Conservation (phyloP, 768 basidiomycete species). For the Leccinum longicurvipes region DNA sequence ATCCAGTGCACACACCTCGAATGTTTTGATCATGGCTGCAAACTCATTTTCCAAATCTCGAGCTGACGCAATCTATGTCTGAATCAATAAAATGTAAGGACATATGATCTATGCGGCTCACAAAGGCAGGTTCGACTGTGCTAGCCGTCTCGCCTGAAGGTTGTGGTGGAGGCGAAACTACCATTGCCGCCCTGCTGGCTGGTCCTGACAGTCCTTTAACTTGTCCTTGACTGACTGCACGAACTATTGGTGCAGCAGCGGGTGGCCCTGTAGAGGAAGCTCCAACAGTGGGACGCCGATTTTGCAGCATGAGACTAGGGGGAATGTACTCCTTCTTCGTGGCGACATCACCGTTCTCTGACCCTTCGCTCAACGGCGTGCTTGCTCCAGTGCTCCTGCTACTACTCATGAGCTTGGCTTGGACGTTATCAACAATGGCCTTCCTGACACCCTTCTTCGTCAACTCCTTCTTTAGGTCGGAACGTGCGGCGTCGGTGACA, state of each 20-base stretch:
- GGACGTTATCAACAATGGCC: conserved; percentile 77
- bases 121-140: conserved; percentile 66
- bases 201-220: conserved; percentile 52
- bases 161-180: conserved; percentile 40
- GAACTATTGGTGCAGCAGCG: conserved; percentile 33
- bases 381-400: conserved; percentile 41
- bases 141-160: conserved; percentile 38
- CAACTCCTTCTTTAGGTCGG: conserved; percentile 93
- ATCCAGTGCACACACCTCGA: conserved; percentile 55
- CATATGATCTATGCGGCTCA: conserved; percentile 34
- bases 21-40: conserved; percentile 68
- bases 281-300: conserved; percentile 46
- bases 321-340: conserved; percentile 61
- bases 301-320: conserved; percentile 63
- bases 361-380: conserved; percentile 52
- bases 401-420: conserved; percentile 56
- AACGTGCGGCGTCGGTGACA: conserved; percentile 81
- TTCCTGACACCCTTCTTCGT: conserved; percentile 82
- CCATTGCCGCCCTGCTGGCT: conserved; percentile 54
- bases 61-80: conserved; percentile 70
- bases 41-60: conserved; percentile 88
- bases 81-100: background rate
- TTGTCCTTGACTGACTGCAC: conserved; percentile 48
- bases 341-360: conserved; percentile 45
- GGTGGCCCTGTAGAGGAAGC: conserved; percentile 22